Conservation (phyloP, 306 rosid species). For the Notholithocarpus densiflorus region DNA sequence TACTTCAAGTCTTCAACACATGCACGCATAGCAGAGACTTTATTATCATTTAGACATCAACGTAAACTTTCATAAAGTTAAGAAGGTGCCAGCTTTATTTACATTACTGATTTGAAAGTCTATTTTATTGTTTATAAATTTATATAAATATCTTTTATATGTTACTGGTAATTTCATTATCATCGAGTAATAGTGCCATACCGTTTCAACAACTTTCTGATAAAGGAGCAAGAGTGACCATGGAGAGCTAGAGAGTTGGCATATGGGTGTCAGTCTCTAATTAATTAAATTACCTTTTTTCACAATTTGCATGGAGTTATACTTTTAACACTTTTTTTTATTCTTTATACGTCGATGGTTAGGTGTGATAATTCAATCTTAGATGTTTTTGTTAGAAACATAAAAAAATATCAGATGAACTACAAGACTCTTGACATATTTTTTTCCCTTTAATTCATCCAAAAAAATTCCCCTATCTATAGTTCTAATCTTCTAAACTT, state of each 20-base stretch:
- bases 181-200: not conserved
- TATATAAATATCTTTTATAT: not conserved
- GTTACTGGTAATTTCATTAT: not conserved
- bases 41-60: not conserved
- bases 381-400: too few relatives aligned
- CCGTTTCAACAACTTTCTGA: not conserved
- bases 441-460: too few relatives aligned
- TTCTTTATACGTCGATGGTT: too few relatives aligned
- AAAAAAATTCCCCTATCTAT: too few relatives aligned
- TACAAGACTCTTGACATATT: too few relatives aligned
- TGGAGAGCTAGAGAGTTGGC: not conserved
- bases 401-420: rapidly evolving
- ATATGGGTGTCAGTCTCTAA: not conserved
- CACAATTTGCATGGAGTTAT: too few relatives aligned
- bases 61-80: not conserved
- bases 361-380: too few relatives aligned
- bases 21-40: not conserved
- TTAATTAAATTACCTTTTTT: not conserved
- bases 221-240: not conserved
- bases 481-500: too few relatives aligned
- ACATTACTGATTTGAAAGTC: too few relatives aligned
- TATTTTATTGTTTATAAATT: too few relatives aligned
- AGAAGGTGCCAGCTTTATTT: not conserved
- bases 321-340: too few relatives aligned
- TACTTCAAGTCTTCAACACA: not conserved